Evolutionary conservation across 345 rosid species (phyloP).

Genomic region (Brassica juncea): DNA sequence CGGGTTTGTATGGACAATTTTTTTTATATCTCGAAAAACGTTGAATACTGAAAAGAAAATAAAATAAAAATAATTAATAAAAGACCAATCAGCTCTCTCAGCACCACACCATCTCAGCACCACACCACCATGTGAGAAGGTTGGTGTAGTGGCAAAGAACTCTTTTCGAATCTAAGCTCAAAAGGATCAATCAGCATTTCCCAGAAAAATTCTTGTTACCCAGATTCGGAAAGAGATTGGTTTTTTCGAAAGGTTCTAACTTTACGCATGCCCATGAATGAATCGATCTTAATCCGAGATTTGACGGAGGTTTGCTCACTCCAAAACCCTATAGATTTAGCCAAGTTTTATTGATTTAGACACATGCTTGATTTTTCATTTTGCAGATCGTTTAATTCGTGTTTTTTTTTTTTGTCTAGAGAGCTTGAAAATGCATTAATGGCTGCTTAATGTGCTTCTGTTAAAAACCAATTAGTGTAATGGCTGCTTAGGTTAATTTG

Average conservation of each 20-base stretch:
- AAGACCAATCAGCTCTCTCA: slow-evolving; percentile 35
- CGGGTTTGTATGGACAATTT: slow-evolving; percentile 4
- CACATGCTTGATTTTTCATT: slow-evolving; percentile 25
- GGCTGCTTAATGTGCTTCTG: slow-evolving; percentile 22
- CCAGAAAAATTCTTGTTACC: background rate
- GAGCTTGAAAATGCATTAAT: slow-evolving; percentile 19
- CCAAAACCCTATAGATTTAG: slow-evolving; percentile 13
- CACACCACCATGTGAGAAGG: background rate
- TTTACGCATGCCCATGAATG: slow-evolving; percentile 1
- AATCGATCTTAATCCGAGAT: background rate
- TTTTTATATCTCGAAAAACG: background rate
- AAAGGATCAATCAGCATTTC: slow-evolving; percentile 5
- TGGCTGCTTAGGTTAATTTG: slow-evolving; percentile 1
- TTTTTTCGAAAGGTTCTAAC: slow-evolving; percentile 3
- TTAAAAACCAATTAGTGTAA: background rate
- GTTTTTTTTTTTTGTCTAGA: slow-evolving; percentile 14
- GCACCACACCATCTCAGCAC: slow-evolving; percentile 7
- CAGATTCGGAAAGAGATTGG: slow-evolving; percentile 1
- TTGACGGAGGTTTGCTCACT: slow-evolving; percentile 34
- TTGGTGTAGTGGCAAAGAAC: slow-evolving; percentile 40
- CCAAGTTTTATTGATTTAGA: background rate
- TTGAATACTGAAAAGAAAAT: background rate
- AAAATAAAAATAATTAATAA: background rate
- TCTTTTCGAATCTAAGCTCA: slow-evolving; percentile 39
- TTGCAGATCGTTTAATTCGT: slow-evolving; percentile 19